phyloP scores from a whole-genome alignment of 768 basidiomycete species.

The Agaricus bisporus region DNA sequence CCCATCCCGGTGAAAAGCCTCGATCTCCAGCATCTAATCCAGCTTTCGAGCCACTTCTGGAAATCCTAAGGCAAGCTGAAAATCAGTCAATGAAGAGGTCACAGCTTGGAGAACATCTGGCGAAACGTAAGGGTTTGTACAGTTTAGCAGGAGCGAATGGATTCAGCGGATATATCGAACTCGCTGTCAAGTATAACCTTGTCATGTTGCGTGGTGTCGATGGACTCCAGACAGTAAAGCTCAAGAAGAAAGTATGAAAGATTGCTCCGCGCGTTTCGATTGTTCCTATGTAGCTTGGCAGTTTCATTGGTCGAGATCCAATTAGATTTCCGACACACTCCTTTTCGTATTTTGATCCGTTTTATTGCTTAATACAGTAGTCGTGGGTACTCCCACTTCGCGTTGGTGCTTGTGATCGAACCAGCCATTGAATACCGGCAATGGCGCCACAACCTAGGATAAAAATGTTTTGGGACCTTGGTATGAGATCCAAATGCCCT shows the following conservation, averaged over 20 bases:
- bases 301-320: too few relatives aligned
- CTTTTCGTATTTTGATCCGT: too few relatives aligned
- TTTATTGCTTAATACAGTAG: too few relatives aligned
- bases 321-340: too few relatives aligned
- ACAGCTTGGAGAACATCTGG: neutral
- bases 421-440: neutral
- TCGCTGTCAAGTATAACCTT: conserved; percentile 7
- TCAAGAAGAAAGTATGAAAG: neutral
- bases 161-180: conserved; percentile 7
- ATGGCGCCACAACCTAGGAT: neutral
- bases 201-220: neutral
- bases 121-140: conserved; percentile 4
- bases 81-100: neutral
- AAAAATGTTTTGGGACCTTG: conserved; percentile 13
- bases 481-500: neutral
- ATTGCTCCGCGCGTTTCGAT: too few relatives aligned
- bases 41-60: neutral
- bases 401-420: too few relatives aligned
- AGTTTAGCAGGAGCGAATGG: conserved; percentile 5
- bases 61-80: neutral
- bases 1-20: neutral
- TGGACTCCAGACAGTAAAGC: neutral
- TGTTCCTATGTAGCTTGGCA: too few relatives aligned
- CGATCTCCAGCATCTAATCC: neutral
- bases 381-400: too few relatives aligned